Evolutionary conservation across 495 filamentous ascomycete genomes (phyloP), one percentile per base, ranked within the genome.

Genomic region (Penicillium egyptiacum): DNA sequence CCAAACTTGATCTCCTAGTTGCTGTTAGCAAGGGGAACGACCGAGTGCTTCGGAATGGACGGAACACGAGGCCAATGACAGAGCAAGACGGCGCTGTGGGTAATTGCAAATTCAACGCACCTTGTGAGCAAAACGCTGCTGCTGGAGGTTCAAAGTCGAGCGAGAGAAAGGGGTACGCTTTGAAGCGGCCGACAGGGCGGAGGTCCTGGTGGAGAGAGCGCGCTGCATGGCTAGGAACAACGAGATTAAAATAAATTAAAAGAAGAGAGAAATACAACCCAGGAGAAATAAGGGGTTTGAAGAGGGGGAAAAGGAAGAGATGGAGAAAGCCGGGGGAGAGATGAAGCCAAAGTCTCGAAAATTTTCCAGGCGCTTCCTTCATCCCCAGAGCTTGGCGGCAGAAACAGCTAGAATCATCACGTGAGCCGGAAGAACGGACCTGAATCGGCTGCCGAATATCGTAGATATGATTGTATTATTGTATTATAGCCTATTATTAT

Each of bases 1-100:
- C 94, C 95, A 67, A 98, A 98, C 81, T 96, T 97, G 68, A 98
- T 83, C 70, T 98, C 94, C 93, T 97, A 68, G 50, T 68, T 26
- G 48, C 30, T 43, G 62, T 71, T 56, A 73, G 71, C 56, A 63
- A 49, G 53, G 55, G 19, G 46, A 39, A 39, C 52, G 37, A 50
- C 40, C 55, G 43, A 30, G 41, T 40, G 46, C 40, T 40, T 59
- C 57, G 65, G 58, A 58, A 64, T 57, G 16, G 49, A 62, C 66
- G 59, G 70, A 58, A 62, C 17, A 31, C 8, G 39, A 20, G 26
- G 16, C 23, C 53, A 49, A 54, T 54, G 14, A 20, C 50, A n/a
- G 45, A 25, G 11, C 39, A 20, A 23, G 31, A 23, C 23, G n/a
- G 8, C 7, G 19, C 16, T 22, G 3, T 8, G 14, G 46, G 9